A percentile compares a stretch with the other conserved stretches of the same genome.
Evolutionary conservation across 1,139 yeast species (phyloP).

Genomic region (Blastobotrys indianensis): DNA sequence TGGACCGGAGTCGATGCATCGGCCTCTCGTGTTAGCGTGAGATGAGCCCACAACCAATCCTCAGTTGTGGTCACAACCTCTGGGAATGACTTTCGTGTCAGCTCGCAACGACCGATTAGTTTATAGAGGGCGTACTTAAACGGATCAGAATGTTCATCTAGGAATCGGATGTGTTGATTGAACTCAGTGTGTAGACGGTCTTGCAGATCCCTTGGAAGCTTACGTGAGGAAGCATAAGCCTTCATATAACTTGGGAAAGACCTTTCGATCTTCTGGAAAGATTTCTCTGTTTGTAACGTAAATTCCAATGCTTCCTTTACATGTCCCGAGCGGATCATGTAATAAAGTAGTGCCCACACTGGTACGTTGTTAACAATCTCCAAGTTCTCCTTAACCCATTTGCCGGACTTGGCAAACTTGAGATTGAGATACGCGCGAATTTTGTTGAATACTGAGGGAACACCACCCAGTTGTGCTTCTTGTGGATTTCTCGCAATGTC

Average conservation of each 20-base stretch:
- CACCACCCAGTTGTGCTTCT: slow-evolving; percentile 50
- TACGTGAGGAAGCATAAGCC: slow-evolving; percentile 59
- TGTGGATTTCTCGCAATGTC: slow-evolving; percentile 60
- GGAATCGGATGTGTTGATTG: slow-evolving; percentile 71
- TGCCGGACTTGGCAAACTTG: slow-evolving; percentile 37
- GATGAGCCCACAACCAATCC: slow-evolving; percentile 96
- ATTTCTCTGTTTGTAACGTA: slow-evolving; percentile 46
- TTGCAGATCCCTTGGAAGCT: slow-evolving; percentile 59
- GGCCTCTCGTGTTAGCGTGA: slow-evolving; percentile 63
- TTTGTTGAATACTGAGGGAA: slow-evolving; percentile 68
- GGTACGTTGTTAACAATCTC: slow-evolving; percentile 76
- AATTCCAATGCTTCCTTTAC: slow-evolving; percentile 68
- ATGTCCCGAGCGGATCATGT: slow-evolving; percentile 78
- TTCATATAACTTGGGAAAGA: slow-evolving; percentile 76
- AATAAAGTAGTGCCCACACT: slow-evolving; percentile 86
- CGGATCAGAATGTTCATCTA: slow-evolving; percentile 68
- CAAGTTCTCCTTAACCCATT: slow-evolving; percentile 47
- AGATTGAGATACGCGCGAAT: slow-evolving; percentile 57
- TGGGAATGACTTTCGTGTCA: slow-evolving; percentile 70
- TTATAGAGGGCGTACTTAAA: slow-evolving; percentile 87
- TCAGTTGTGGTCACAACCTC: slow-evolving; percentile 72
- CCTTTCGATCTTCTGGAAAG: slow-evolving; percentile 76
- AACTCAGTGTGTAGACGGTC: slow-evolving; percentile 75
- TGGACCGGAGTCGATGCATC: slow-evolving; percentile 45
- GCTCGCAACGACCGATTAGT: slow-evolving; percentile 85